These are phyloP conservation scores for Magnaporthiopsis incrustans DNA, from an alignment of 2,329 filamentous ascomycete species.

Conservation along the genomic window DNA sequence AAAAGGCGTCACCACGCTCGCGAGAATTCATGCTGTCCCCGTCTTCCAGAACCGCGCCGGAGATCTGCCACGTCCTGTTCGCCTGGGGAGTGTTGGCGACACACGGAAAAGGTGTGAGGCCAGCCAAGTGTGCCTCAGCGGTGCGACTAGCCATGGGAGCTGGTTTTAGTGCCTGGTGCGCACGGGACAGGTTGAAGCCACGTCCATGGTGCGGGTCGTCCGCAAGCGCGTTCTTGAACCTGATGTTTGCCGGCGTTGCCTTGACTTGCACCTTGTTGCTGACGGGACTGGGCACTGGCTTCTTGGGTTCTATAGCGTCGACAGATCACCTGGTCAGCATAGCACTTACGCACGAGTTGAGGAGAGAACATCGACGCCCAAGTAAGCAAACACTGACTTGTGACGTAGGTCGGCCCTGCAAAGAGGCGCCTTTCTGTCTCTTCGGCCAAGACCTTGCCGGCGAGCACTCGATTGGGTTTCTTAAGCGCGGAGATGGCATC, in stretches of 20 bases:
- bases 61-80: background rate
- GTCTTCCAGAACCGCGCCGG: background rate
- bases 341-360: background rate
- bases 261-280: constrained; percentile 40
- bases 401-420: constrained; percentile 34
- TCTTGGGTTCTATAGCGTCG: constrained; percentile 30
- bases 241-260: constrained; percentile 47
- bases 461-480: constrained; percentile 66
- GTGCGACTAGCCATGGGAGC: background rate
- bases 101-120: constrained; percentile 9
- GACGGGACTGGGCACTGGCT: constrained; percentile 31
- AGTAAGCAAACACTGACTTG: constrained; percentile 35
- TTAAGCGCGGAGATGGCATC: constrained; percentile 67
- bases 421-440: constrained; percentile 54
- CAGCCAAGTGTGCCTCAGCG: background rate
- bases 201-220: constrained; percentile 3
- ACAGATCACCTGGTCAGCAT: background rate
- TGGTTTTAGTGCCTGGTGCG: background rate
- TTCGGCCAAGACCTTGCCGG: constrained; percentile 58
- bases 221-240: constrained; percentile 43
- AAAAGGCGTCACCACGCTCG: background rate
- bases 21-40: background rate
- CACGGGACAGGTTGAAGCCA: constrained; percentile 5
- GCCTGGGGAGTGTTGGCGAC: constrained; percentile 15
- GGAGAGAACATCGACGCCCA: background rate